Evolutionary conservation across 208 protist genomes (phyloP).

Genomic region (Trypanosoma cruzi): DNA sequence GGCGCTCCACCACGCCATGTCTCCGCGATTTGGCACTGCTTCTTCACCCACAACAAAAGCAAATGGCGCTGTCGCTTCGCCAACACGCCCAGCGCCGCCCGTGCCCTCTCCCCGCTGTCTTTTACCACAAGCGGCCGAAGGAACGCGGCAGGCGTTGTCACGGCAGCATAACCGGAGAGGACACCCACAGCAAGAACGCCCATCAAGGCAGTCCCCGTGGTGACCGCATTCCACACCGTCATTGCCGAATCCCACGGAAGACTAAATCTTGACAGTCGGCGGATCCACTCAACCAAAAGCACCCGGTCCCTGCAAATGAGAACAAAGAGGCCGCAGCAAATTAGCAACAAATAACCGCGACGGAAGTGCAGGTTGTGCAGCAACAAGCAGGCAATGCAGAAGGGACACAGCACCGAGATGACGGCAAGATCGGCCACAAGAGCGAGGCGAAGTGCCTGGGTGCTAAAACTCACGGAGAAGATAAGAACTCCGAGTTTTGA

Average conservation of each 20-base stretch:
- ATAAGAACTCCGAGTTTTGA: conserved; percentile 4
- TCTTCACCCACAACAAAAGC: conserved; percentile 47
- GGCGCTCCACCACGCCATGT: conserved; percentile 4
- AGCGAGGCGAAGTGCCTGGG: conserved; percentile 12
- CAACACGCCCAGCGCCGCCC: conserved; percentile 33
- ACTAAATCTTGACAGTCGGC: neutral
- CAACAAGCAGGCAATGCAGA: conserved; percentile 10
- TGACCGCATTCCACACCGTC: conserved; percentile 15
- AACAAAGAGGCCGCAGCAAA: neutral
- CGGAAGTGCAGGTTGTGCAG: conserved; percentile 10
- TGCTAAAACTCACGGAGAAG: conserved; percentile 9
- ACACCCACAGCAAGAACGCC: conserved; percentile 69
- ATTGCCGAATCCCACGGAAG: neutral
- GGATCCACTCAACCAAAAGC: neutral
- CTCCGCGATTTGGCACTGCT: conserved; percentile 52
- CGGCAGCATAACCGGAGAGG: conserved; percentile 72
- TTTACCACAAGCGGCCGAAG: conserved; percentile 46
- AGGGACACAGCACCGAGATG: conserved; percentile 18
- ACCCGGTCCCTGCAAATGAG: neutral
- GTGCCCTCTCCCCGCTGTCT: conserved; percentile 34
- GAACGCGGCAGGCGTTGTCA: conserved; percentile 56
- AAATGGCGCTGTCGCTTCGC: conserved; percentile 63
- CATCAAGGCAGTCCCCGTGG: conserved; percentile 35
- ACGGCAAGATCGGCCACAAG: conserved; percentile 9
- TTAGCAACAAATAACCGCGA: neutral